These are phyloP conservation scores for Nakazawaea wickerhamii DNA, from an alignment of 805 yeast species.

Conservation along the genomic window DNA sequence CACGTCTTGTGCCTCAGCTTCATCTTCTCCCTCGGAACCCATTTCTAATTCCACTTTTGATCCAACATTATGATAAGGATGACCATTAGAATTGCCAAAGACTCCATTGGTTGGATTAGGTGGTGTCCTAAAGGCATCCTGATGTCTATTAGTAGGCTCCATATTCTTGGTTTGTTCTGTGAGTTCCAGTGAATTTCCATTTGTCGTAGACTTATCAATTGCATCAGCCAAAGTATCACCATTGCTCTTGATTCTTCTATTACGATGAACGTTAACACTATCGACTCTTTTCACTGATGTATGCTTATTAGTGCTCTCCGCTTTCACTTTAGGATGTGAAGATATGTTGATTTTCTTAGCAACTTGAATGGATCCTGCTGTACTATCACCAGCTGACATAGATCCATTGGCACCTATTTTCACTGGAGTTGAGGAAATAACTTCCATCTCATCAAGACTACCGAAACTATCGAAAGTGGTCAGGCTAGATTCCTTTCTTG, in stretches of 20 bases:
- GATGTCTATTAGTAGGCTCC: background rate
- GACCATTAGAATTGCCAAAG: background rate
- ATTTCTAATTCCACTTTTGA: slow-evolving; percentile 4
- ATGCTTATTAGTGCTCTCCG: background rate
- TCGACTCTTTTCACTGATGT: slow-evolving; percentile 11
- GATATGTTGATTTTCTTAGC: slow-evolving; percentile 10
- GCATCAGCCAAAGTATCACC: background rate
- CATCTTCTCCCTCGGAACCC: slow-evolving; percentile 6
- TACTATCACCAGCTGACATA: background rate
- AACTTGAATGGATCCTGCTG: slow-evolving; percentile 1
- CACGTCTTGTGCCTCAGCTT: background rate
- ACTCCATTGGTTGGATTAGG: background rate
- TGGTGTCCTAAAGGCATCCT: slow-evolving; percentile 1
- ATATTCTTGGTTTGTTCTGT: no score
- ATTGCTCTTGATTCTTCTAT: slow-evolving; percentile 9
- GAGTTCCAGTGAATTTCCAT: no score
- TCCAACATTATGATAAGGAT: slow-evolving; percentile 1
- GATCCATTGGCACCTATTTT: background rate
- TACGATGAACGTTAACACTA: slow-evolving; percentile 12
- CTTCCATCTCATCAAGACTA: background rate
- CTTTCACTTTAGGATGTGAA: background rate
- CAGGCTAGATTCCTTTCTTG: background rate
- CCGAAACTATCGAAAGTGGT: background rate
- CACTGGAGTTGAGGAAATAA: slow-evolving; percentile 6
- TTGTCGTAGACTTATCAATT: background rate